A percentile compares a stretch with the other conserved stretches of the same genome.
Conservation (phyloP, 1,284 basidiomycete genomes). For the Papiliotrema terrestris region DNA sequence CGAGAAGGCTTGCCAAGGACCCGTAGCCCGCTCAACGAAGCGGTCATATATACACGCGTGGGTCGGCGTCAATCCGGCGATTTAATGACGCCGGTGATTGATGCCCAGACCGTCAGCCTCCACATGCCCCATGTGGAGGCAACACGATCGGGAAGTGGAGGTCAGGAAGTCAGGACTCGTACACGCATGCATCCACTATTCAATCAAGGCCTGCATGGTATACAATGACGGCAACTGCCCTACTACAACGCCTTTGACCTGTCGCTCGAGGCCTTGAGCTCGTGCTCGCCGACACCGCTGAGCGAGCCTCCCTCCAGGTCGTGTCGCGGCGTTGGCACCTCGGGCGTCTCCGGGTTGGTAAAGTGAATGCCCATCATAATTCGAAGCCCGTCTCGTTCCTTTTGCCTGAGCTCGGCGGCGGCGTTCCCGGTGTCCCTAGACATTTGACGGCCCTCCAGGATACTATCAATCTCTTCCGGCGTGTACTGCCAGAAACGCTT, state of each 20-base stretch:
- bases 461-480: slow-evolving; percentile 29
- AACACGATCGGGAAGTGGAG: neutral
- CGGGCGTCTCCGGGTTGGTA: neutral
- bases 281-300: neutral
- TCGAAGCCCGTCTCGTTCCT: slow-evolving; percentile 29
- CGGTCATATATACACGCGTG: too few relatives aligned
- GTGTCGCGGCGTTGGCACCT: too few relatives aligned
- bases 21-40: too few relatives aligned
- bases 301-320: neutral
- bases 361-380: slow-evolving; percentile 12
- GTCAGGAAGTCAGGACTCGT: neutral
- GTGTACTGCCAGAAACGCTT: slow-evolving; percentile 38
- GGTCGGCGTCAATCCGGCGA: too few relatives aligned
- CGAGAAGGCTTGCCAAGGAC: too few relatives aligned
- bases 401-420: slow-evolving; percentile 26
- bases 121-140: neutral
- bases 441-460: slow-evolving; percentile 26
- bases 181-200: neutral
- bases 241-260: too few relatives aligned
- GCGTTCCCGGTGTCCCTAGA: slow-evolving; percentile 19
- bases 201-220: too few relatives aligned
- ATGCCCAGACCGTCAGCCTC: neutral
- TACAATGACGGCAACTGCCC: too few relatives aligned
- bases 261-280: neutral
- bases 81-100: too few relatives aligned